These are phyloP conservation scores for Coniochaeta sp. DNA, from an alignment of 2,329 filamentous ascomycete genomes.

Conservation along the genomic window DNA sequence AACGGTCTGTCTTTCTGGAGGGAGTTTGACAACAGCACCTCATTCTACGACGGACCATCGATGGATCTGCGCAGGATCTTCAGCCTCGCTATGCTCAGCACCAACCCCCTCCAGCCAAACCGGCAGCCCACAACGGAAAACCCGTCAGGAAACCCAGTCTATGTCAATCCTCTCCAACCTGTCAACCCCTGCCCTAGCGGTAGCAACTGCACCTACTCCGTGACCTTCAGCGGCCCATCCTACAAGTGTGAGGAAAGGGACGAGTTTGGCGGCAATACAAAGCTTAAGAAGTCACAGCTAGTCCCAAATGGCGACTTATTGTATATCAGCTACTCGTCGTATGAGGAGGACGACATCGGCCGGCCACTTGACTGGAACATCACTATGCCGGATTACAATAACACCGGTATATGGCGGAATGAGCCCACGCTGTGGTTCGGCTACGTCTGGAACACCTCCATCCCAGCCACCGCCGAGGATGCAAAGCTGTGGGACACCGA, in stretches of 20 bases:
- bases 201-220: conserved; percentile 9
- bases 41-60: conserved; percentile 6
- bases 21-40: not conserved
- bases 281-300: conserved; percentile 5
- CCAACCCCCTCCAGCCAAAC: conserved; percentile 3
- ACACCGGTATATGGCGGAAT: conserved; percentile 5
- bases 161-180: not conserved
- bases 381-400: not conserved
- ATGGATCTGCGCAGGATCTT: conserved; percentile 6
- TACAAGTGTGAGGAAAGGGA: conserved; percentile 9
- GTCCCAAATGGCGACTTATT: conserved; percentile 7
- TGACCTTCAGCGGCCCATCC: conserved; percentile 5
- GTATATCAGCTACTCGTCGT: conserved; percentile 10
- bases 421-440: conserved; percentile 10
- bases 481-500: not conserved
- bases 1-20: conserved; percentile 9
- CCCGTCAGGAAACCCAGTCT: not conserved
- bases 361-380: conserved; percentile 8
- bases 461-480: not conserved
- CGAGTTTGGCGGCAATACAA: conserved; percentile 9
- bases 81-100: conserved; percentile 6
- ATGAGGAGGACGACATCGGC: conserved; percentile 6
- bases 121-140: not conserved
- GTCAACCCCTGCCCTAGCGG: conserved; percentile 7
- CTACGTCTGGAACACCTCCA: conserved; percentile 1